These are phyloP conservation scores for Acanthamoeba healyi DNA, from an alignment of 208 protist genomes.

Conservation along the genomic window DNA sequence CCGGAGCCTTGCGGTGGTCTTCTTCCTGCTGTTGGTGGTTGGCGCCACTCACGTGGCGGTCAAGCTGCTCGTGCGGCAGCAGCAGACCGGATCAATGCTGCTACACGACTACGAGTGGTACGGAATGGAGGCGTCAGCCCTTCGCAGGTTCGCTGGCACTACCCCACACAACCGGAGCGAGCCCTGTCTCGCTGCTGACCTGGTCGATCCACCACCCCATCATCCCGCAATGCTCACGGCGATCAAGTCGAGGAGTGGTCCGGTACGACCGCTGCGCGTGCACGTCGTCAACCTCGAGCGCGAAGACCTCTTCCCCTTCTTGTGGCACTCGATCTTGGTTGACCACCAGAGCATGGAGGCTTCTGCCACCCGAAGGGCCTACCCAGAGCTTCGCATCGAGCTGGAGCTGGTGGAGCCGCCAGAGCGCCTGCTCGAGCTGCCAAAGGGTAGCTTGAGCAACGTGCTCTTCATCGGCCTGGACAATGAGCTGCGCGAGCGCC, in stretches of 20 bases:
- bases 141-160: not conserved
- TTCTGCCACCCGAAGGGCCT: not conserved
- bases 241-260: not conserved
- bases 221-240: not conserved
- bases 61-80: not conserved
- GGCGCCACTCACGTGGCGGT: not conserved
- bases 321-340: not conserved
- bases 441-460: not conserved
- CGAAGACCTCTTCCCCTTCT: not conserved
- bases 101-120: not conserved
- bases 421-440: not conserved
- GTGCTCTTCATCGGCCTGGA: not conserved
- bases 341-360: not conserved
- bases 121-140: not conserved
- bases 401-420: not conserved
- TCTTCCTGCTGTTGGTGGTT: not conserved
- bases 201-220: not conserved
- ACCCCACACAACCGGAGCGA: not conserved
- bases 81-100: not conserved
- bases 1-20: too few relatives aligned
- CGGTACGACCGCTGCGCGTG: not conserved
- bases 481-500: not conserved
- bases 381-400: not conserved
- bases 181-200: not conserved
- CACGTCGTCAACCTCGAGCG: conserved; percentile 11